Evolutionary conservation across 2,329 filamentous ascomycete genomes (phyloP).

Genomic region (Botryotinia narcissicola): DNA sequence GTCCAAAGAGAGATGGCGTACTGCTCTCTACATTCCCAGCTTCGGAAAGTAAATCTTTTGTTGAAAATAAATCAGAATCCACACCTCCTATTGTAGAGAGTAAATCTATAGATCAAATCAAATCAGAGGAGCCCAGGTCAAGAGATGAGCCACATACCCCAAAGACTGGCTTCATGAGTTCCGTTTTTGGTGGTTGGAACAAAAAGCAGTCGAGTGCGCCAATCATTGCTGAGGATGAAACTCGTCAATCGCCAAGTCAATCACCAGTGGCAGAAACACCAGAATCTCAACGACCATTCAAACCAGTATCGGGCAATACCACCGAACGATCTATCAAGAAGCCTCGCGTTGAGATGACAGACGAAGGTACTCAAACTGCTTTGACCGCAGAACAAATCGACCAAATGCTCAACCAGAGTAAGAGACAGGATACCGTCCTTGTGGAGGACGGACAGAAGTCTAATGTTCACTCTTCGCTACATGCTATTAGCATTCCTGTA

Average conservation of each 20-base stretch:
- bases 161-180: slow-evolving; percentile 44
- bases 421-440: slow-evolving; percentile 38
- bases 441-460: slow-evolving; percentile 30
- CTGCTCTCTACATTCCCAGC: slow-evolving; percentile 47
- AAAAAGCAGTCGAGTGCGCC: slow-evolving; percentile 42
- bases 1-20: slow-evolving; percentile 54
- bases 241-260: slow-evolving; percentile 54
- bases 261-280: slow-evolving; percentile 50
- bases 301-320: slow-evolving; percentile 61
- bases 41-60: not conserved
- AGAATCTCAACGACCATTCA: slow-evolving; percentile 57
- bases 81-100: not conserved
- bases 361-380: slow-evolving; percentile 78
- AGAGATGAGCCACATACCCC: slow-evolving; percentile 41
- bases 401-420: slow-evolving; percentile 60
- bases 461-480: slow-evolving; percentile 30
- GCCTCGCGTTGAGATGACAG: slow-evolving; percentile 49
- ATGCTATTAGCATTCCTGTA: slow-evolving; percentile 37
- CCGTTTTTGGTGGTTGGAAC: slow-evolving; percentile 47
- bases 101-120: not conserved
- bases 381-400: slow-evolving; percentile 83
- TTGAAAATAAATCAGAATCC: not conserved
- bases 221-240: slow-evolving; percentile 64
- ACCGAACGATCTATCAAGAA: slow-evolving; percentile 44
- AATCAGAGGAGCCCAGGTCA: not conserved